These are phyloP conservation scores for Cladosporium sp. DNA, from an alignment of 2,329 filamentous ascomycete species.

Conservation along the genomic window DNA sequence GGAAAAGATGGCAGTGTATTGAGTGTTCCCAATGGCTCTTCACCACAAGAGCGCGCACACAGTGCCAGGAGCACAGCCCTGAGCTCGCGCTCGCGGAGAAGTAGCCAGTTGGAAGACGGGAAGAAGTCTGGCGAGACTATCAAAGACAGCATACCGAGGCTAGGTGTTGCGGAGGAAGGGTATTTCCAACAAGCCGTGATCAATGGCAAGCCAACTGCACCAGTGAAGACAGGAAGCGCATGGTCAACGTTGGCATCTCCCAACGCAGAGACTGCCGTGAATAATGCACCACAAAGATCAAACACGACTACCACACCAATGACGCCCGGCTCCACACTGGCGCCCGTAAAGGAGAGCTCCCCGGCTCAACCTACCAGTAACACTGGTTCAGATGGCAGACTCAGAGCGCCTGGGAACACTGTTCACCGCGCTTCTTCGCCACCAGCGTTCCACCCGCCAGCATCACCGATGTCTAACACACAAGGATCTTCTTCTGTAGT, in stretches of 20 bases:
- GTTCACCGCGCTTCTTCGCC: conserved; percentile 32
- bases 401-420: conserved; percentile 23
- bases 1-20: conserved; percentile 28
- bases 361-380: conserved; percentile 16
- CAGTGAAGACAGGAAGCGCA: conserved; percentile 28
- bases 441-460: conserved; percentile 33
- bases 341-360: conserved; percentile 27
- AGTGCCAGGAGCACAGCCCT: conserved; percentile 27
- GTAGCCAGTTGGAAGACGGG: conserved; percentile 24
- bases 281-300: conserved; percentile 16
- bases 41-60: conserved; percentile 22
- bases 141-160: conserved; percentile 22
- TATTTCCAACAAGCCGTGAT: conserved; percentile 39
- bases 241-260: conserved; percentile 15
- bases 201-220: conserved; percentile 34
- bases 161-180: conserved; percentile 39
- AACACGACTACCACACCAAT: conserved; percentile 19
- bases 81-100: conserved; percentile 35
- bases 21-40: conserved; percentile 22
- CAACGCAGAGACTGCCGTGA: conserved; percentile 17
- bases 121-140: conserved; percentile 27
- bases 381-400: conserved; percentile 18
- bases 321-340: conserved; percentile 21
- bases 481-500: conserved; percentile 38
- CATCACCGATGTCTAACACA: conserved; percentile 50